Conservation (phyloP, 2,329 filamentous ascomycete genomes). For the Fusarium nisikadoi region DNA sequence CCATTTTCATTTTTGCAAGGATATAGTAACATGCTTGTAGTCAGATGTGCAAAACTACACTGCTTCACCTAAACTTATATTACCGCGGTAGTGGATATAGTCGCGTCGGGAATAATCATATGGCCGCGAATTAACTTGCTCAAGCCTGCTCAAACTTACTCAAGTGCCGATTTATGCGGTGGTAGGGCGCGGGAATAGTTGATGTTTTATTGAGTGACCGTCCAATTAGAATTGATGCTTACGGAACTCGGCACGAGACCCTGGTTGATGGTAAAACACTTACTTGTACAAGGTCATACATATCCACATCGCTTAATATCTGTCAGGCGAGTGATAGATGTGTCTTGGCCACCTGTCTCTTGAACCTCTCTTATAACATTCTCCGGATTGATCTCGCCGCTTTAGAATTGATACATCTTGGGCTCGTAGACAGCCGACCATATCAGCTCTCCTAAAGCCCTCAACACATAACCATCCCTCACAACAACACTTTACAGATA, state of each 20-base stretch:
- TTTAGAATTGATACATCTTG: background rate
- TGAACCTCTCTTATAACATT: accelerated
- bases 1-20: background rate
- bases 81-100: background rate
- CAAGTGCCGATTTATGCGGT: background rate
- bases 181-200: background rate
- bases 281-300: background rate
- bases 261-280: background rate
- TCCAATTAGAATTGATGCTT: background rate
- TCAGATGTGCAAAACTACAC: background rate
- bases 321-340: background rate
- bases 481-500: background rate
- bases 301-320: background rate
- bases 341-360: background rate
- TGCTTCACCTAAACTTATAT: background rate
- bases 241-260: background rate
- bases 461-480: background rate
- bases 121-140: background rate
- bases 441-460: background rate
- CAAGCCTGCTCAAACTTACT: constrained; percentile 3
- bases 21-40: no score
- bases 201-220: background rate
- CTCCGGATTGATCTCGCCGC: accelerated
- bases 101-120: background rate
- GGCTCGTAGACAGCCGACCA: background rate